These are phyloP conservation scores for Eudorina sp. DNA, from an alignment of 139 green algal species.

Conservation along the genomic window DNA sequence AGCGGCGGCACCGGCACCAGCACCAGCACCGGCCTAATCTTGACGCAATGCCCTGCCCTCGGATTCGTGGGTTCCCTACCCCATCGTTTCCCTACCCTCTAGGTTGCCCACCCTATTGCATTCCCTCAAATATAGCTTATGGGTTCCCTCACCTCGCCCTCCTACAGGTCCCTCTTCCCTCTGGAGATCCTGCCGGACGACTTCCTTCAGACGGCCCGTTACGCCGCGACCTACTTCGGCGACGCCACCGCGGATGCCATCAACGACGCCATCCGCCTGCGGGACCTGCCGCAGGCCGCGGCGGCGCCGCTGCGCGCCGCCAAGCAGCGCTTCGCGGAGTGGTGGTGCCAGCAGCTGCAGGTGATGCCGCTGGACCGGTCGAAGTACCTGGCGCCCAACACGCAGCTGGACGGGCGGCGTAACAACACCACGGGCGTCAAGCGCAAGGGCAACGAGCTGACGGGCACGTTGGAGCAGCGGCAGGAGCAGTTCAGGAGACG, in stretches of 20 bases:
- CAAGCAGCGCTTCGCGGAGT: constrained; percentile 54
- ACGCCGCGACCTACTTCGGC: constrained; percentile 20
- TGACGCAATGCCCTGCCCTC: too few species aligned
- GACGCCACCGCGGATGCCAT: constrained; percentile 50
- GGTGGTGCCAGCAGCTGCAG: constrained; percentile 44
- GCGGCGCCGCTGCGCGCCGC: background rate
- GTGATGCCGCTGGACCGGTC: constrained; percentile 29
- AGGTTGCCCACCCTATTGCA: background rate
- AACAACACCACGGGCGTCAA: constrained; percentile 63
- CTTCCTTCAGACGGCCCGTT: constrained; percentile 21
- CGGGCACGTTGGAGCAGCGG: constrained; percentile 59
- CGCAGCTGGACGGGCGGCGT: constrained; percentile 50
- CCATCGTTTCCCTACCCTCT: background rate
- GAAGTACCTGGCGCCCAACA: constrained; percentile 41
- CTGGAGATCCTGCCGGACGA: background rate
- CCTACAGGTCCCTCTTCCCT: constrained; percentile 37
- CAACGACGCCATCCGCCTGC: constrained; percentile 40
- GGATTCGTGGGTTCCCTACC: too few species aligned
- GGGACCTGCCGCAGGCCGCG: constrained; percentile 23
- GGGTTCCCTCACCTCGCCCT: background rate
- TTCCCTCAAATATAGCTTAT: background rate
- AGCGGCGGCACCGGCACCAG: too few species aligned
- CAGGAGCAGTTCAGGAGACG: constrained; percentile 48
- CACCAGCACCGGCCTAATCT: too few species aligned
- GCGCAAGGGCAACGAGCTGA: background rate